Conservation (phyloP, 2,329 filamentous ascomycete genomes). For the Fusarium albidum region DNA sequence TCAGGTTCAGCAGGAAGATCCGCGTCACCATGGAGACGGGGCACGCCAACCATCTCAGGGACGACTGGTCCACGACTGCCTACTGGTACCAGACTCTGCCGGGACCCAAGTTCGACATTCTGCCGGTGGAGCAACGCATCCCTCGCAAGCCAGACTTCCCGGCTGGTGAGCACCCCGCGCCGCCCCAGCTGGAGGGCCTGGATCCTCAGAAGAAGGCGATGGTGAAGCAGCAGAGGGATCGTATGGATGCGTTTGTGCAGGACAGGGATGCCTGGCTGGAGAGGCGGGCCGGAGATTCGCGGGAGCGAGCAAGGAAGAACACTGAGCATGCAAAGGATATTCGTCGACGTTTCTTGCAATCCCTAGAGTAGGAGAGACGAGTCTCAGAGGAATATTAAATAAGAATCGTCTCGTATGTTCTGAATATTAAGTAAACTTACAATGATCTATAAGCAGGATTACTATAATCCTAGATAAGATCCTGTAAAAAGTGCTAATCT, state of each 20-base stretch:
- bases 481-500: too few species aligned
- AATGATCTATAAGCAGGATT: too few species aligned
- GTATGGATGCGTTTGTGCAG: conserved; percentile 34
- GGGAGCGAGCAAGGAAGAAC: conserved; percentile 20
- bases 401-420: too few species aligned
- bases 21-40: conserved; percentile 40
- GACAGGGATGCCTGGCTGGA: conserved; percentile 38
- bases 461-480: too few species aligned
- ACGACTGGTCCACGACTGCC: conserved; percentile 44
- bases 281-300: conserved; percentile 30
- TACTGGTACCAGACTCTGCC: conserved; percentile 46
- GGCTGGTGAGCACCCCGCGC: conserved; percentile 12
- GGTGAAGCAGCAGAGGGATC: conserved; percentile 26
- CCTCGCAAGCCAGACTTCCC: conserved; percentile 31
- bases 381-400: too few species aligned
- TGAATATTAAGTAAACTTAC: too few species aligned
- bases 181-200: conserved; percentile 7
- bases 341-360: conserved; percentile 12
- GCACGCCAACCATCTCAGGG: conserved; percentile 44
- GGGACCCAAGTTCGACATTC: conserved; percentile 41
- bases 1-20: conserved; percentile 43
- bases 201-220: conserved; percentile 10
- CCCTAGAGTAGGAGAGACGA: too few species aligned
- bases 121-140: conserved; percentile 36
- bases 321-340: conserved; percentile 16